Percentiles rank a stretch among this genome's conserved stretches.
Evolutionary conservation across 345 rosid species (phyloP).

Genomic region (Hibiscus mutabilis): DNA sequence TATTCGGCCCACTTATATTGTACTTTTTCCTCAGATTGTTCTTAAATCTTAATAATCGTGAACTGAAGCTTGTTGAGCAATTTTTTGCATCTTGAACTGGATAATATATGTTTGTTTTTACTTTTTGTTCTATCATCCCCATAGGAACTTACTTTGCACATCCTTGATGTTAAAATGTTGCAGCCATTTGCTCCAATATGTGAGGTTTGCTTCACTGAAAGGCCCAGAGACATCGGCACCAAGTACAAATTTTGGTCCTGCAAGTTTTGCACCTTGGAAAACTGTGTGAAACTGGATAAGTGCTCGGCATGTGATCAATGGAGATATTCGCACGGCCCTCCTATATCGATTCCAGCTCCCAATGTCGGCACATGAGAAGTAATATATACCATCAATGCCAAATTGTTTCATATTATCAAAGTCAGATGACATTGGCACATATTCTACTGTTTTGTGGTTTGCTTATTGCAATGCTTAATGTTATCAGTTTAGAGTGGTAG

Average conservation of each 20-base stretch:
- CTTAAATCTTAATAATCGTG: no score
- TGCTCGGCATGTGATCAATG: conserved; percentile 81
- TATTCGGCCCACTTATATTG: background rate
- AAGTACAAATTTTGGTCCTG: conserved; percentile 58
- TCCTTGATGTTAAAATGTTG: background rate
- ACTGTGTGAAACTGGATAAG: conserved; percentile 48
- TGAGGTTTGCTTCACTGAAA: conserved; percentile 44
- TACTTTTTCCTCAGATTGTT: background rate
- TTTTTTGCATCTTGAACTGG: background rate
- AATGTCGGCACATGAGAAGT: background rate
- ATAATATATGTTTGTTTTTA: background rate
- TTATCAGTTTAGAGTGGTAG: no score
- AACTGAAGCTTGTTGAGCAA: background rate
- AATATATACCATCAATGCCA: background rate
- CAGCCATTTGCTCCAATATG: conserved; percentile 39
- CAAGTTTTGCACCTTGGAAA: conserved; percentile 73
- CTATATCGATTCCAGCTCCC: conserved; percentile 24
- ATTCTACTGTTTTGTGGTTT: background rate
- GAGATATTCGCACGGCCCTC: conserved; percentile 75
- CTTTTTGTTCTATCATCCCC: background rate
- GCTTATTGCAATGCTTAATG: background rate
- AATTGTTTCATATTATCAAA: background rate
- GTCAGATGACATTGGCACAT: background rate
- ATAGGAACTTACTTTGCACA: background rate
- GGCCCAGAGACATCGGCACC: conserved; percentile 38